Conservation (phyloP, 352 stramenopile genomes). For the Pythium periplocum region DNA sequence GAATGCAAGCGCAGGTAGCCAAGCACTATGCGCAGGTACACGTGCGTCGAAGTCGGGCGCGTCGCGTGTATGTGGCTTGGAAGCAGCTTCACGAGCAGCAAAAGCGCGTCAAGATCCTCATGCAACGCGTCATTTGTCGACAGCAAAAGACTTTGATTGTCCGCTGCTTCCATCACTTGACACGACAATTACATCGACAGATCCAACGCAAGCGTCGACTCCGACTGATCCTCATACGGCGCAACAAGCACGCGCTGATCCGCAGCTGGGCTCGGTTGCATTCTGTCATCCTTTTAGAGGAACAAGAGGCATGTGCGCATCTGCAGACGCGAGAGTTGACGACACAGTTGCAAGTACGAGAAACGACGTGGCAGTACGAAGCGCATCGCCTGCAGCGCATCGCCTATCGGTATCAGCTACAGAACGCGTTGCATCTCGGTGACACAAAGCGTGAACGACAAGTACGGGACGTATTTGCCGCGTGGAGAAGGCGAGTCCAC, state of each 20-base stretch:
- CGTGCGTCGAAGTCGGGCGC: neutral
- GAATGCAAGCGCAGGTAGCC: slow-evolving; percentile 4
- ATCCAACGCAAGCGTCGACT: too few relatives aligned
- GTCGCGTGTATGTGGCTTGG: slow-evolving; percentile 2
- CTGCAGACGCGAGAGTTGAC: slow-evolving; percentile 17
- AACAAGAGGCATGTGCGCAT: slow-evolving; percentile 2
- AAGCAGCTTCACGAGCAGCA: neutral
- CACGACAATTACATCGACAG: too few relatives aligned
- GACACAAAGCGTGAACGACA: slow-evolving; percentile 15
- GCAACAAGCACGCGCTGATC: too few relatives aligned
- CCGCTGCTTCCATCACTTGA: too few relatives aligned
- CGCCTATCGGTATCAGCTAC: slow-evolving; percentile 28
- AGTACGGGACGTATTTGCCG: slow-evolving; percentile 11
- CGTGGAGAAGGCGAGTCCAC: slow-evolving; percentile 11
- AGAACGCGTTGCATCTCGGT: slow-evolving; percentile 24
- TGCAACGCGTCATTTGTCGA: too few relatives aligned
- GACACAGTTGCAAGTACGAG: slow-evolving; percentile 15
- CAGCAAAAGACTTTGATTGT: too few relatives aligned
- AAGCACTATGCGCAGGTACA: slow-evolving; percentile 1
- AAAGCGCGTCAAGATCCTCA: too few relatives aligned
- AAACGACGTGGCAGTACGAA: slow-evolving; percentile 10
- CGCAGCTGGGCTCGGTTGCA: slow-evolving; percentile 3
- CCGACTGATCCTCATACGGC: too few relatives aligned
- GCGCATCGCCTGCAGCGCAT: slow-evolving; percentile 12
- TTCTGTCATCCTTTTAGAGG: neutral